A percentile compares a stretch with the other conserved stretches of the same genome.
Evolutionary conservation across 108 stramenopile genomes (phyloP).

Genomic region (Seminavis robusta): DNA sequence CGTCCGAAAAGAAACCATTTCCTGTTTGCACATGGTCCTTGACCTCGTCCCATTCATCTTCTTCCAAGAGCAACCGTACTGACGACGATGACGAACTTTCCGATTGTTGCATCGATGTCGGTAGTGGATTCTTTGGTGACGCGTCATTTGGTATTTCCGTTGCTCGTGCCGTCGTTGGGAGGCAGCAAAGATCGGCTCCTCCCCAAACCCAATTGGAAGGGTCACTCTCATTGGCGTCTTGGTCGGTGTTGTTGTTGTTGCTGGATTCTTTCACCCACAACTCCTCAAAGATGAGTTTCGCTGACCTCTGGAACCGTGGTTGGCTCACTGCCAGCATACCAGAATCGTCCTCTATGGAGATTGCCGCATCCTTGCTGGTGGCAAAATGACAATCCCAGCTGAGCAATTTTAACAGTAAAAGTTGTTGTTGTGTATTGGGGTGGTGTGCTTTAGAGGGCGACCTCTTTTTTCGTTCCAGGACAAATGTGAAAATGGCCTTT

Average conservation of each 20-base stretch:
- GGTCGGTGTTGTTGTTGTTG: not conserved
- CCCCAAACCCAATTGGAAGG: constrained; percentile 57
- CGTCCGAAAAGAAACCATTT: no score
- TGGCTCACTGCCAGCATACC: no score
- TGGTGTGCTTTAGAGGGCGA: no score
- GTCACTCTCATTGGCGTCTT: not conserved
- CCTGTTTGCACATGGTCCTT: no score
- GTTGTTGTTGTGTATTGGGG: no score
- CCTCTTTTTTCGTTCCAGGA: no score
- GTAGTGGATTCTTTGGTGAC: not conserved
- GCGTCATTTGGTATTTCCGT: not conserved
- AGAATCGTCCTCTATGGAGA: constrained; percentile 1
- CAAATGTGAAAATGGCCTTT: constrained; percentile 75
- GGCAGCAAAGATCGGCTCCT: constrained; percentile 69
- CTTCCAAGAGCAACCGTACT: constrained; percentile 2
- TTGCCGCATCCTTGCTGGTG: no score
- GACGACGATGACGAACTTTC: not conserved
- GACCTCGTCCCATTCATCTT: constrained; percentile 14
- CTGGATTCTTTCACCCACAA: constrained; percentile 61
- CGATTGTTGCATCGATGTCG: not conserved
- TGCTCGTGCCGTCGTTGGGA: constrained; percentile 1
- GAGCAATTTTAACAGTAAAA: no score
- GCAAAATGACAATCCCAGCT: no score
- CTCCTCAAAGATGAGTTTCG: constrained; percentile 58
- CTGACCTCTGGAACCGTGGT: no score